Evolutionary conservation across 2,329 filamentous ascomycete genomes (phyloP), one percentile per base, ranked within the genome.

Genomic region (Fusarium sp.): DNA sequence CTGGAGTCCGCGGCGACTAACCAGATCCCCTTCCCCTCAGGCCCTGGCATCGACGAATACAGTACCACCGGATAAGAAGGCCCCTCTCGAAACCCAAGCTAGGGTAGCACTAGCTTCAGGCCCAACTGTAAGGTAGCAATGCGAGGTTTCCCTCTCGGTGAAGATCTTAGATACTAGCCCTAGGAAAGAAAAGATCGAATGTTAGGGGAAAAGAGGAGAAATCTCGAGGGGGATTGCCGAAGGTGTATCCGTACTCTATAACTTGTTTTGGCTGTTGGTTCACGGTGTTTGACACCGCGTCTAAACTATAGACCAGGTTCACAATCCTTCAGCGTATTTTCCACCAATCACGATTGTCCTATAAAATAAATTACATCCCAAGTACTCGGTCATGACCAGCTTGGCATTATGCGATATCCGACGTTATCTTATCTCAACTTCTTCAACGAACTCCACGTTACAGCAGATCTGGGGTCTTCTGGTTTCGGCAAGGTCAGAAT

Each of bases 381-480:
- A 50, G 20, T 7, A 24, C 9, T 18, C 33, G 5, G 20, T 23
- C 7, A 12, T 57, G 8, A 13, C 20, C 26, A 44, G 29, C 29
- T 33, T 33, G 29, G 29, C 20, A 24, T n/a, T n/a, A n/a, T n/a
- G n/a, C 44, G 16, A 13, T 24, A 21, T 26, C 39, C n/a, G 13
- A n/a, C 13, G 11, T 38, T 21, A 3, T 38, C 23, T 46, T 21
- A 39, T 39, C n/a, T 12, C 20, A 29, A 16, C 16, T 26, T 16
- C 13, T 8, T 35, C 28, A 20, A 20, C 18, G 31, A 48, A 15
- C 24, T 24, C 11, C 10, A 35, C 5, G 58, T 62, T 10, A 23
- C 31, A 62, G 15, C 12, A n/a, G n/a, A 62, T 62, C 57, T 62
- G 58, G 56, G 39, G 44, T 31, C 21, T 39, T 26, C 37, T 33